phyloP scores from a whole-genome alignment of 2,329 filamentous ascomycete genomes.

The Colletotrichum falcatum region DNA sequence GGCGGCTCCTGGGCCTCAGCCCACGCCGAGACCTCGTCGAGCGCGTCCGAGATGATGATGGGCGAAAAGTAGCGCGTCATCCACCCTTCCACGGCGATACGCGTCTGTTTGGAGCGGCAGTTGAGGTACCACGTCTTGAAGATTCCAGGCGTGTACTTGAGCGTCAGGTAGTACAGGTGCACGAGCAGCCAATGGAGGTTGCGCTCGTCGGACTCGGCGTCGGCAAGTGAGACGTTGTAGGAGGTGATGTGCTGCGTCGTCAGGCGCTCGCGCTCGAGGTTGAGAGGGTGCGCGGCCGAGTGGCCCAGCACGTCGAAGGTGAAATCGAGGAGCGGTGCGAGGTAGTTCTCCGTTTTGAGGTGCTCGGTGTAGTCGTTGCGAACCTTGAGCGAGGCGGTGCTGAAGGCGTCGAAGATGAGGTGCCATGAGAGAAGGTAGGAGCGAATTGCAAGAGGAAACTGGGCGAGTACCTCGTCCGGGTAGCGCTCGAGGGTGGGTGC shows the following conservation, averaged over 20 bases:
- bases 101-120: conserved; percentile 83
- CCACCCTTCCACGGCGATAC: conserved; percentile 83
- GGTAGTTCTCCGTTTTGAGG: conserved; percentile 78
- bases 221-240: conserved; percentile 65
- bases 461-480: conserved; percentile 72
- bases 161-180: conserved; percentile 85
- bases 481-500: conserved; percentile 78
- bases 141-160: conserved; percentile 81
- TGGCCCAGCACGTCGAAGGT: conserved; percentile 88
- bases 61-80: conserved; percentile 86
- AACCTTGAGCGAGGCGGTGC: conserved; percentile 82
- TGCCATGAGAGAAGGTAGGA: conserved; percentile 92
- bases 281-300: conserved; percentile 77
- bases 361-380: conserved; percentile 83
- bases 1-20: conserved; percentile 63
- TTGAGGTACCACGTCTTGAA: conserved; percentile 89
- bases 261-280: conserved; percentile 76
- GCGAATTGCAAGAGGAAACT: conserved; percentile 77
- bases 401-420: conserved; percentile 88
- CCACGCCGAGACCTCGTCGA: conserved; percentile 79
- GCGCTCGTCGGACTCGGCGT: conserved; percentile 72
- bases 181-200: conserved; percentile 87
- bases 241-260: conserved; percentile 65
- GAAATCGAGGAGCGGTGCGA: conserved; percentile 79
- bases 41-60: conserved; percentile 72